Base-by-base conservation (phyloP, 2,329 filamentous ascomycete genomes). In the Alternaria infectoria region DNA sequence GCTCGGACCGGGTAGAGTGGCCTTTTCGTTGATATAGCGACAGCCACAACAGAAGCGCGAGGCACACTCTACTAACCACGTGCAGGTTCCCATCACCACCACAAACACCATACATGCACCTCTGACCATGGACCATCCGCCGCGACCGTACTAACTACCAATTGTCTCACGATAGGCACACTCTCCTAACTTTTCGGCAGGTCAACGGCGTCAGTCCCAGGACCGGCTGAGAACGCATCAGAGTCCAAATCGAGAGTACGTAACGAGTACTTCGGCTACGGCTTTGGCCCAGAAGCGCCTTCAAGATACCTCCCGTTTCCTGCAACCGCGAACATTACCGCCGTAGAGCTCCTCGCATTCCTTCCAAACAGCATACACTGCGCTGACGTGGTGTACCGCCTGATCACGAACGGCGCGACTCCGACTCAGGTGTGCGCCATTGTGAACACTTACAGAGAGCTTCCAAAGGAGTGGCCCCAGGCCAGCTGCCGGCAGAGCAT, bases 311-410 rank as follows among this genome's bases (percentile, higher is more conserved):
- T 74, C 25, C 63, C 61, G n/a, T 75, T 75, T 47, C 67, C 66
- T 3, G 17, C 26, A 2, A 12, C 47, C 17, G 68, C 70, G 6
- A 69, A 73, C 13, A 40, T 75, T 10, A 74, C 71, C 5, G 69
- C 63, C 6, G 67, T 62, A 40, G 74, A 76, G 59, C 62, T 75
- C 13, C 60, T 73, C 3, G 59, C 67, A 3, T 77, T 72, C 58
- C 21, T 76, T 1, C 73, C 74, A 6, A 62, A 73, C 17, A 67
- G 56, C 50, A 47, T 76, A 56, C 66, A 66, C 19, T 69, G 65
- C 19, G 52, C 59, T 10, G 68, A 77, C 19, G 47, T 73, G 25
- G 44, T 76, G n/a, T 68, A 72, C 32, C 68, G 71, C 13, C 59
- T 76, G 45, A 47, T 69, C 17, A 66, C 70, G 2, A 77, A 77